phyloP scores from a whole-genome alignment of 495 filamentous ascomycete genomes.

The Aspergillus haitiensis region DNA sequence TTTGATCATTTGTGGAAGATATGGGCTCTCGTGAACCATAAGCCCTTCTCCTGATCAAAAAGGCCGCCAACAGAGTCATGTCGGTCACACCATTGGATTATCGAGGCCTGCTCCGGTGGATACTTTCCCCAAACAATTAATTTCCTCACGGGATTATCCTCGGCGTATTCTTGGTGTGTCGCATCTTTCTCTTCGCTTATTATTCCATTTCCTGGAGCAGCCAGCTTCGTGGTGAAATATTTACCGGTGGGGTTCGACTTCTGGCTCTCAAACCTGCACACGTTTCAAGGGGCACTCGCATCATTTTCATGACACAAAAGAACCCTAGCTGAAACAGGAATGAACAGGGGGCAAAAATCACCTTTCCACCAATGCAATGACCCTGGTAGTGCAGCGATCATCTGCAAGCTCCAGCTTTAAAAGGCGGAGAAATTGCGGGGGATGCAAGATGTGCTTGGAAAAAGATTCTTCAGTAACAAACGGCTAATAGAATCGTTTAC shows the following conservation, averaged over 20 bases:
- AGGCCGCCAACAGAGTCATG: background rate
- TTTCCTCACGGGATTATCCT: background rate
- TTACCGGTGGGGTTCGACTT: background rate
- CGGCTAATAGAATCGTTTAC: background rate
- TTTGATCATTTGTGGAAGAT: slow-evolving; percentile 16
- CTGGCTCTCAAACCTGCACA: background rate
- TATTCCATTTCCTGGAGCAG: background rate
- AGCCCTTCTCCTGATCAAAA: slow-evolving; percentile 1
- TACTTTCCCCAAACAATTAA: background rate
- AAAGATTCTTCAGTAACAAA: background rate
- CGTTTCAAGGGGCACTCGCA: background rate
- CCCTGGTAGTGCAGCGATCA: background rate
- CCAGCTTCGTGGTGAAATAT: background rate
- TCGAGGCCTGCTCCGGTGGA: slow-evolving; percentile 13
- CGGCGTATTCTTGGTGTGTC: slow-evolving; percentile 4
- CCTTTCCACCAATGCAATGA: background rate
- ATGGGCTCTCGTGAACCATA: background rate
- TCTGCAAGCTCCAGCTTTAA: background rate
- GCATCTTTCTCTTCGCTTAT: background rate
- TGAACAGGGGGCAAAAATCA: background rate
- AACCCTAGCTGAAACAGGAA: background rate
- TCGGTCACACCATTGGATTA: background rate
- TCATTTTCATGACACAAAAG: background rate
- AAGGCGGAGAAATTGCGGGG: slow-evolving; percentile 3
- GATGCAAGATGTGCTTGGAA: background rate